Evolutionary conservation across 805 yeast genomes (phyloP), one percentile per base, ranked within the genome.

Genomic region (Starmerella vaccinii): DNA sequence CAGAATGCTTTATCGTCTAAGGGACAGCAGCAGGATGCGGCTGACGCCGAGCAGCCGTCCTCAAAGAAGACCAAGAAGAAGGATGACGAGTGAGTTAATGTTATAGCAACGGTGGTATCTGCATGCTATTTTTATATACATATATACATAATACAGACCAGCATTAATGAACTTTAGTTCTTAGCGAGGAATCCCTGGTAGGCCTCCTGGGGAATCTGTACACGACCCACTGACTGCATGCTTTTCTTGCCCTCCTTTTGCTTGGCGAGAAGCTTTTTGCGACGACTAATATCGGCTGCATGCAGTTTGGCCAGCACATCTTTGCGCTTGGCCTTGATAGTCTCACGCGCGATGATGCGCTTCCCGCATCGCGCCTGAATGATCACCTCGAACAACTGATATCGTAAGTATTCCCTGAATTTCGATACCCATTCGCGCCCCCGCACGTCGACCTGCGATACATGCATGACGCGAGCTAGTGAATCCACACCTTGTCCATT

Each of bases 211-310:
- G 84, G 80, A 46, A 90, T 83, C 38, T 74, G 71, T 16, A 90
- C 84, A 48, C 78, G 77, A 13, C 97, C 97, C 13, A 81, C 73
- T 15, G 83, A 73, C 66, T 83, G 82, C 82, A 90, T 74, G 54
- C 75, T 76, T 67, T 84, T 86, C 68, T 92, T 92, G 34, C 98
- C 98, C 63, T 86, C 95, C 65, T 89, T 90, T 62, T 90, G 98
- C 60, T 84, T 82, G 49, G 76, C 86, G 48, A 90, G 71, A 58
- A 90, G 73, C 68, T 90, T 90, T 71, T 88, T 88, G 55, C 95
- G 75, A 69, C 98, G 75, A 0, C 94, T 77, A 30, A 89, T 77
- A 70, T 90, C 98, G 18, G 95, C 81, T 0, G 97, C 98, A 66
- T 90, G 97, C 53, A 92, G 70, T 62, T 80, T 84, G 26, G 92